Evolutionary conservation across 1,284 basidiomycete genomes (phyloP).

Genomic region (Rhodotorula sp.): DNA sequence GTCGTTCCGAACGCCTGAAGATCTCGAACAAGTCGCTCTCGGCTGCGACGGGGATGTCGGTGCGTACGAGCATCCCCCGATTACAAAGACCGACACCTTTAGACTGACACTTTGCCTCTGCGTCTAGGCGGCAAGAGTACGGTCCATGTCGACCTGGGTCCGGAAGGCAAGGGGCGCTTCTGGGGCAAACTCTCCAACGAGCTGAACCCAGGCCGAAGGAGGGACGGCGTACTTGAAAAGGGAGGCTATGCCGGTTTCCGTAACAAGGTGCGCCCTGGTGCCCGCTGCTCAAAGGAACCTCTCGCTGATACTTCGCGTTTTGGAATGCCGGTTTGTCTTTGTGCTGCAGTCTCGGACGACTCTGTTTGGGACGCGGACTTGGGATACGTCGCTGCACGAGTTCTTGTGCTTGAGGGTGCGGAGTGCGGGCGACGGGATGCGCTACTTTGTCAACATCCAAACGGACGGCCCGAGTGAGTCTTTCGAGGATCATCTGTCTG

Average conservation of each 20-base stretch:
- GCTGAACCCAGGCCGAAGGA: constrained; percentile 61
- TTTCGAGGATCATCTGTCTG: too few species aligned
- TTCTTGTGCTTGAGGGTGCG: constrained; percentile 76
- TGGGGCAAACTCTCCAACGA: constrained; percentile 70
- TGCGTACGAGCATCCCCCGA: not conserved
- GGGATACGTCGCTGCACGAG: constrained; percentile 74
- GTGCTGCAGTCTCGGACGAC: constrained; percentile 53
- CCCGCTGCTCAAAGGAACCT: not conserved
- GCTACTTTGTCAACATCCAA: constrained; percentile 83
- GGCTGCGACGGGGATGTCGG: constrained; percentile 83
- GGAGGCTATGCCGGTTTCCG: constrained; percentile 81
- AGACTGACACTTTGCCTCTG: not conserved
- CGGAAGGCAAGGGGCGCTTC: constrained; percentile 62
- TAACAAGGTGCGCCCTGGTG: constrained; percentile 59
- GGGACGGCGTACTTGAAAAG: constrained; percentile 52
- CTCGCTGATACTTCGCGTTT: too few species aligned
- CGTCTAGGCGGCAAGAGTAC: constrained; percentile 69
- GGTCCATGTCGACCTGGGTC: constrained; percentile 64
- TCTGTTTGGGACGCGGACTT: constrained; percentile 73
- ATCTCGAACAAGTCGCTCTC: constrained; percentile 62
- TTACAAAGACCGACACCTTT: not conserved
- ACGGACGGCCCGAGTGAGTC: constrained; percentile 60
- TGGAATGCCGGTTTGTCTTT: not conserved
- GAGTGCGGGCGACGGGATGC: constrained; percentile 58
- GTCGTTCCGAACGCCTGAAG: constrained; percentile 61